Base-by-base conservation (phyloP, 306 rosid species). In the Betula pendula region DNA sequence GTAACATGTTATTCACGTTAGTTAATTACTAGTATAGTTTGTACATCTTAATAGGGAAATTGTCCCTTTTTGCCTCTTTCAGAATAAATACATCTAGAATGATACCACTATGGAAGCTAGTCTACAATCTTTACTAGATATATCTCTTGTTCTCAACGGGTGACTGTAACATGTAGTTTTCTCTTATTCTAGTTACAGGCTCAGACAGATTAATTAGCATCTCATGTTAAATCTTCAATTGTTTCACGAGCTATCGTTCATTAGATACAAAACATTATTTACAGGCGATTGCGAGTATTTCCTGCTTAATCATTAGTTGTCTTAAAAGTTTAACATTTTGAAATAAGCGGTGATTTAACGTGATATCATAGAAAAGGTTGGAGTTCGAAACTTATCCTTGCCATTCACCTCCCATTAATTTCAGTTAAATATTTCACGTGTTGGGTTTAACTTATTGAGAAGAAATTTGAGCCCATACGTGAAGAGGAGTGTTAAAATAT, bases 11-110 rank as follows among this genome's bases (percentile, higher is more conserved):
- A 45, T 71, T 78, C 67, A 19, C 25, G 63, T 62, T 4, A 7
- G n/a, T 71, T 60, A 71, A 6, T 71, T 60, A 71, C 17, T 62
- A 42, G 10, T 71, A 17, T 71, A 72, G 47, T 72, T 60, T 42
- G 73, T 49, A 71, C 29, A 40, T 59, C 77, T 72, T 72, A 72
- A 63, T 33, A 5, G 70, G 68, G 42, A 65, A 65, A 33, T 40
- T 19, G 40, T 80, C 42, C 8, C 25, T 27, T 19, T 55, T 49
- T 16, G n/a, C 60, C 2, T 19, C 13, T 17, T 8, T 3, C 8
- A 13, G 16, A 29, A 17, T 62, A 33, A 33, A 65, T 65, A 65
- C 48, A 65, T 38, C 70, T 65, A 38, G 19, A 33, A 29, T 62
- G 44, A 31, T 31, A 56, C 16, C 47, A 38, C 27, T 38, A 19